Evolutionary conservation across 192 early-diverging fungal species (phyloP).

Genomic region (Backusella australiensis): DNA sequence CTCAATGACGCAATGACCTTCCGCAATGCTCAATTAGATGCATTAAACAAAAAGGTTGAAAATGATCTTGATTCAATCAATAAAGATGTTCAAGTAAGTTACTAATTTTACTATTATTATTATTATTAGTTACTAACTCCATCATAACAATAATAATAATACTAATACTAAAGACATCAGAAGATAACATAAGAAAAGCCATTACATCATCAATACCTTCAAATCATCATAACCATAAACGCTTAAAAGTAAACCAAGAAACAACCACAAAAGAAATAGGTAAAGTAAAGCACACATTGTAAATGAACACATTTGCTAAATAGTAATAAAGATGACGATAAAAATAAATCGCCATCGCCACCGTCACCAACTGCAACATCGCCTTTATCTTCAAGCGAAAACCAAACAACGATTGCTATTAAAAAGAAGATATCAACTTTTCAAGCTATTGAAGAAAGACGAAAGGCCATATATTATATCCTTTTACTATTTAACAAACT

Average conservation of each 20-base stretch:
- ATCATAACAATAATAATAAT: neutral
- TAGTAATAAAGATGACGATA: neutral
- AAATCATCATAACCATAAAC: neutral
- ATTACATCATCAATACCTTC: neutral
- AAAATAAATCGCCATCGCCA: neutral
- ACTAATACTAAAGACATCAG: neutral
- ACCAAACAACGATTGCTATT: neutral
- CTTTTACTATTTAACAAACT: neutral
- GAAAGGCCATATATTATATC: neutral
- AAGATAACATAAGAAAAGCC: neutral
- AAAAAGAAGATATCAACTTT: neutral
- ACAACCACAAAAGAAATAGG: neutral
- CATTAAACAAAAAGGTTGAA: neutral
- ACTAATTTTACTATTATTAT: neutral
- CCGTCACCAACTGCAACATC: neutral
- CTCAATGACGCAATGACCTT: neutral
- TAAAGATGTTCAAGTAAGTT: neutral
- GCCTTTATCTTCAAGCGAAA: neutral
- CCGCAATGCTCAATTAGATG: neutral
- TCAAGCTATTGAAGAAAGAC: neutral
- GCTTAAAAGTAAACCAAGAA: neutral
- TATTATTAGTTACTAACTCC: neutral
- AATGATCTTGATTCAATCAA: neutral
- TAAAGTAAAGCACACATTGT: neutral
- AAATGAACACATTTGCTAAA: neutral